Evolutionary conservation across 2,329 filamentous ascomycete species (phyloP).

Genomic region (Ploettnerulaceae sp.): DNA sequence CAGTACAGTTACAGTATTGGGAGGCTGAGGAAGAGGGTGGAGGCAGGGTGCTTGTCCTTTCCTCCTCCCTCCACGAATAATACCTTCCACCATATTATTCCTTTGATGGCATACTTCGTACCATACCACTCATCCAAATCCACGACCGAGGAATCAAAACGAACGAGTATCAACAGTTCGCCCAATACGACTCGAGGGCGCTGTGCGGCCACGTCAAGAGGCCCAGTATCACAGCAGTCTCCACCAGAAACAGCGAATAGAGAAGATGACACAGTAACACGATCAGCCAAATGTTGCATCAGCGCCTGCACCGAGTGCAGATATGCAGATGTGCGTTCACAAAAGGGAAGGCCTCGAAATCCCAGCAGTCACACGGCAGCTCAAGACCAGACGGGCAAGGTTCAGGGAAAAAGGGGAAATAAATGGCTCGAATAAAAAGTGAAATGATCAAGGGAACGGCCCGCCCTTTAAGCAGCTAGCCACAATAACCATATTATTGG

Average conservation of each 20-base stretch:
- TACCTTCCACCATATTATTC: not conserved
- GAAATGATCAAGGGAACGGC: too few species aligned
- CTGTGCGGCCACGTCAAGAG: conserved; percentile 11
- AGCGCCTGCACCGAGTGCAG: conserved; percentile 12
- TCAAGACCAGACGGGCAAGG: too few species aligned
- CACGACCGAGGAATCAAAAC: conserved; percentile 7
- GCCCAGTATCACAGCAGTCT: not conserved
- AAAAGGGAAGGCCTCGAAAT: not conserved
- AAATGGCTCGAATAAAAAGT: too few species aligned
- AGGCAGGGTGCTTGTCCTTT: not conserved
- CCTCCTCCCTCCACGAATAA: not conserved
- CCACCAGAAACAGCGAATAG: conserved; percentile 12
- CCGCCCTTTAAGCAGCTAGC: too few species aligned
- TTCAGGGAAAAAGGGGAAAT: too few species aligned
- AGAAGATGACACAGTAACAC: conserved; percentile 5
- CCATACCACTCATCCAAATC: not conserved
- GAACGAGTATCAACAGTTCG: conserved; percentile 1
- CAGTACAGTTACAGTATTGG: too few species aligned
- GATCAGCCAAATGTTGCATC: conserved; percentile 9
- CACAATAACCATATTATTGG: too few species aligned
- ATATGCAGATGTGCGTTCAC: conserved; percentile 2
- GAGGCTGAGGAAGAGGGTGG: not conserved
- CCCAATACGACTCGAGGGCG: conserved; percentile 6
- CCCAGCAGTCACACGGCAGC: too few species aligned
- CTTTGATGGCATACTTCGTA: too few species aligned